These are phyloP conservation scores for Galeopsis tetrahit DNA, from an alignment of 257 asterid genomes.

Conservation along the genomic window DNA sequence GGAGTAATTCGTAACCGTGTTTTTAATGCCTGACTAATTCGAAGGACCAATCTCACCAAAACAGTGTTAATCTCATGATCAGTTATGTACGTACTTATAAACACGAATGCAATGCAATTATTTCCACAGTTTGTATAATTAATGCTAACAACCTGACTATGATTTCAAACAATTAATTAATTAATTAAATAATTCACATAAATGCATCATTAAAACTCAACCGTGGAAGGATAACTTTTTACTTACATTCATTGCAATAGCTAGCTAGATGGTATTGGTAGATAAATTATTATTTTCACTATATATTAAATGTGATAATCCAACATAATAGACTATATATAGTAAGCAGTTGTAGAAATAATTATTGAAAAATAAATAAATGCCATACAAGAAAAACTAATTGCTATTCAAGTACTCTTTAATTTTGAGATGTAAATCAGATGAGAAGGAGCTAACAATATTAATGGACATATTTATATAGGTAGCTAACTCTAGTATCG, in stretches of 20 bases:
- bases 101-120: background rate
- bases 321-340: background rate
- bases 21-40: too few species aligned
- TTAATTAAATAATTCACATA: background rate
- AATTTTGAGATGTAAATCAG: background rate
- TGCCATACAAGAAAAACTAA: background rate
- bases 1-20: too few species aligned
- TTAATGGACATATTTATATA: conserved; percentile 20
- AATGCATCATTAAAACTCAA: conserved; percentile 26
- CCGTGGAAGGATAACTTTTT: conserved; percentile 10
- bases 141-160: conserved; percentile 30
- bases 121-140: background rate
- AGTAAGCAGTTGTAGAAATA: conserved; percentile 15
- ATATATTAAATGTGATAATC: conserved; percentile 21
- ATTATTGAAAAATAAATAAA: conserved; percentile 27
- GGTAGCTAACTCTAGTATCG: conserved; percentile 12
- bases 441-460: background rate
- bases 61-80: background rate
- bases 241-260: background rate
- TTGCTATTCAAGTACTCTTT: background rate
- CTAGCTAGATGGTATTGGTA: background rate
- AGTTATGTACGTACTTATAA: background rate
- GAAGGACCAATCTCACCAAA: too few species aligned
- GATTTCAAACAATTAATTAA: background rate
- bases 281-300: conserved; percentile 17